Evolutionary conservation across 768 basidiomycete species (phyloP).

Genomic region (Xerocomus spinulosus): DNA sequence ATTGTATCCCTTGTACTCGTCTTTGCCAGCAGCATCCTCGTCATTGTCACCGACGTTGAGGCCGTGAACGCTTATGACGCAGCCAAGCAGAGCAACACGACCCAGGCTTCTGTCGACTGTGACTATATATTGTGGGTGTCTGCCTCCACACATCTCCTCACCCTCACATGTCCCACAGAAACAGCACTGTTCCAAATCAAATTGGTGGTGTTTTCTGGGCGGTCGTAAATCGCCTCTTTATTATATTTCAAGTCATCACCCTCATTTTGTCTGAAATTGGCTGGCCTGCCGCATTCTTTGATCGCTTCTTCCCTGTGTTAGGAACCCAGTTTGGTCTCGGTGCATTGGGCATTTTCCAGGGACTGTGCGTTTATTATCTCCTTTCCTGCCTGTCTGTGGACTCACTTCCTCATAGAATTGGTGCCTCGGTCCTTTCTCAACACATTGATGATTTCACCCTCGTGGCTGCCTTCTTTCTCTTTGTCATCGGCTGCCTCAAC

Average conservation of each 20-base stretch:
- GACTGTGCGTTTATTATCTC: constrained; percentile 50
- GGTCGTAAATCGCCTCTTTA: constrained; percentile 80
- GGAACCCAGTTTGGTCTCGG: constrained; percentile 83
- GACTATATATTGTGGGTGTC: constrained; percentile 72
- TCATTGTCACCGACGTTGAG: constrained; percentile 66
- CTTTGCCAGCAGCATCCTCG: constrained; percentile 73
- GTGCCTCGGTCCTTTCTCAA: constrained; percentile 69
- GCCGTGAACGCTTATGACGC: constrained; percentile 66
- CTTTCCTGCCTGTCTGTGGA: background rate
- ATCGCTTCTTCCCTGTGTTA: constrained; percentile 80
- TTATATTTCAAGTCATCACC: constrained; percentile 78
- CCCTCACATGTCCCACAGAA: constrained; percentile 36
- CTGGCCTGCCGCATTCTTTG: constrained; percentile 76
- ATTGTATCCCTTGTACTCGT: constrained; percentile 76
- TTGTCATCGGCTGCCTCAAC: constrained; percentile 87
- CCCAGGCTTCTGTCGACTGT: constrained; percentile 42
- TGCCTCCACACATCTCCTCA: background rate
- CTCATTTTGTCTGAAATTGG: constrained; percentile 80
- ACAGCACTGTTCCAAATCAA: constrained; percentile 85
- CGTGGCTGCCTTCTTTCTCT: constrained; percentile 88
- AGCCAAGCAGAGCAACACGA: constrained; percentile 33
- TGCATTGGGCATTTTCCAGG: constrained; percentile 82
- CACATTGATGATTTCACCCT: constrained; percentile 85
- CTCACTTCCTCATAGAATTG: constrained; percentile 43
- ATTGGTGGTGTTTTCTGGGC: constrained; percentile 91